Evolutionary conservation across 1,284 basidiomycete genomes (phyloP).

Genomic region (Phellopilus nigrolimitatus): DNA sequence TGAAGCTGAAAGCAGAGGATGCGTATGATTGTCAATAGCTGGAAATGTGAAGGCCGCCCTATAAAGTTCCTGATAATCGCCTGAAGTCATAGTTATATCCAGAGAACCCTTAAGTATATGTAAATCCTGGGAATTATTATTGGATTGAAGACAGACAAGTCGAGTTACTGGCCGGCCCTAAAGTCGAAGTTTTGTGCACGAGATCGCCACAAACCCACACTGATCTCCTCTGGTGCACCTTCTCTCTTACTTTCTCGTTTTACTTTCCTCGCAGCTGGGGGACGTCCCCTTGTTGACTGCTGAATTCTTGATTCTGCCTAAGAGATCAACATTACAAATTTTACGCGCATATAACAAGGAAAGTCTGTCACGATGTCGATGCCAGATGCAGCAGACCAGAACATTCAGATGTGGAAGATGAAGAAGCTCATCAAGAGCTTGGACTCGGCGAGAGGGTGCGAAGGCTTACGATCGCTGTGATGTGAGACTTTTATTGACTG

Average conservation of each 20-base stretch:
- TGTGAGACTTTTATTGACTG: slow-evolving; percentile 17
- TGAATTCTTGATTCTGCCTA: not conserved
- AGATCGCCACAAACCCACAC: not conserved
- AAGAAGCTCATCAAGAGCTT: slow-evolving; percentile 98
- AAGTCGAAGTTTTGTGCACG: slow-evolving; percentile 14
- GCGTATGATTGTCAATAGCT: slow-evolving; percentile 71
- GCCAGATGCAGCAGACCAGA: slow-evolving; percentile 78
- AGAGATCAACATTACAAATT: not conserved
- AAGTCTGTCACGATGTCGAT: slow-evolving; percentile 46
- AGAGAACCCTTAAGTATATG: too few species aligned
- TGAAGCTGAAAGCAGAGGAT: slow-evolving; percentile 53
- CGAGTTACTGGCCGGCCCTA: slow-evolving; percentile 1
- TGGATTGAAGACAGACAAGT: not conserved
- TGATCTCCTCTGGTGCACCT: slow-evolving; percentile 1
- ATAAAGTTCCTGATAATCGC: not conserved
- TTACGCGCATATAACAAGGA: slow-evolving; percentile 12
- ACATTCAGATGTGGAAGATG: slow-evolving; percentile 95
- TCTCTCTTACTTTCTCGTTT: not conserved
- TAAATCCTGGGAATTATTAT: not conserved
- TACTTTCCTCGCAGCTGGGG: slow-evolving; percentile 6
- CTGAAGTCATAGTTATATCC: not conserved
- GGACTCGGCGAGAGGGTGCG: slow-evolving; percentile 85
- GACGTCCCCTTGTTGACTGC: slow-evolving; percentile 6
- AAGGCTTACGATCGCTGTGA: slow-evolving; percentile 19
- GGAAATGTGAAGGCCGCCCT: slow-evolving; percentile 35